Evolutionary conservation across 108 stramenopile species (phyloP).

Genomic region (Bacterosira constricta): DNA sequence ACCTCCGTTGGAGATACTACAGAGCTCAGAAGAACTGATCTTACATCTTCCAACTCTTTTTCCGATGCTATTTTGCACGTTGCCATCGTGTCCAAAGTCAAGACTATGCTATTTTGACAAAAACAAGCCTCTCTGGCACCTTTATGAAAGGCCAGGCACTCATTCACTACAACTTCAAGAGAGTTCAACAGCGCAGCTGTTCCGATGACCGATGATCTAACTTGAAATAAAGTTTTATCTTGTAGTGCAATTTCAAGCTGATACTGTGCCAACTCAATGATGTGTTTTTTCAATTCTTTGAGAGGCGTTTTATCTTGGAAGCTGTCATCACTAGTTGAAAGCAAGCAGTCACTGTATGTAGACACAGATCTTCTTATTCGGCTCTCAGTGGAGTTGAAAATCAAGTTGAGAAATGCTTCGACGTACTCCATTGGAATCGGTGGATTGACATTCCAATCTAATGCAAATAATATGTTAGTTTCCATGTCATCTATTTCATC

Average conservation of each 20-base stretch:
- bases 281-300: slow-evolving; percentile 20
- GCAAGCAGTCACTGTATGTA: no score
- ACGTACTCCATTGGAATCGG: slow-evolving; percentile 23
- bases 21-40: slow-evolving; percentile 12
- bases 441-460: slow-evolving; percentile 32
- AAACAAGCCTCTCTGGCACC: neutral
- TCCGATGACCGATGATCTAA: slow-evolving; percentile 1
- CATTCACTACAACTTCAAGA: slow-evolving; percentile 18
- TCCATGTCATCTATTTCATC: slow-evolving; percentile 30
- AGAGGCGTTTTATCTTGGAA: neutral
- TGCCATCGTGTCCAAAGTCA: neutral
- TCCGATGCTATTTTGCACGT: neutral
- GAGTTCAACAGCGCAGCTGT: slow-evolving; percentile 33
- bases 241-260: slow-evolving; percentile 18
- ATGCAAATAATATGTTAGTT: slow-evolving; percentile 19
- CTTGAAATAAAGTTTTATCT: slow-evolving; percentile 4
- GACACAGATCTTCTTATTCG: no score
- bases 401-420: slow-evolving; percentile 12
- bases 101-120: slow-evolving; percentile 4
- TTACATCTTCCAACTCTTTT: slow-evolving; percentile 25
- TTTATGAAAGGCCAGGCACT: neutral
- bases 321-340: neutral
- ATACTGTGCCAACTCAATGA: slow-evolving; percentile 23
- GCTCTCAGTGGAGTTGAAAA: neutral
- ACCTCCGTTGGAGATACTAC: neutral